Base-by-base conservation (phyloP, 345 rosid species). In the Salix dunnii region DNA sequence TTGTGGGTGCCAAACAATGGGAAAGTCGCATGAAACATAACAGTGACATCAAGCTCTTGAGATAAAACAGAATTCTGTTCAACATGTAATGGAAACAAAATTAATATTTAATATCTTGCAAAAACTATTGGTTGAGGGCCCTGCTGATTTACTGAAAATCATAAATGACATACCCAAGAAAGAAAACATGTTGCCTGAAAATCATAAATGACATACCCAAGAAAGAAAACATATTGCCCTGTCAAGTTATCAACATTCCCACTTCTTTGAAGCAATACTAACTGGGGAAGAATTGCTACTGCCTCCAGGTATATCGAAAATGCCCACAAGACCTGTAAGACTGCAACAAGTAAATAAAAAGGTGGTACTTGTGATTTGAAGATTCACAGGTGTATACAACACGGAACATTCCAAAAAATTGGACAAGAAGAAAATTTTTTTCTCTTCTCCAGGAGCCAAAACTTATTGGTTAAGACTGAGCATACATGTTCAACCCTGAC, bases 201-300 rank as follows among this genome's bases (percentile, higher is more conserved):
- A 70, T 48, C 7, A 78, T 33, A 43, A 30, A 68, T 13, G 18
- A 82, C 93, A 72, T 89, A 94, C 98, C 98, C 98, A 63, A 94
- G 94, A 78, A 94, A 87, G 87, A 92, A 81, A 74, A 94, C 95
- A 85, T 94, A 94, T 87, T 94, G 97, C 70, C 97, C 98, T 0
- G 98, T 90, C 83, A 92, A 82, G 82, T 94, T 94, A 88, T 94
- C 98, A 73, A 94, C 98, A 81, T 94, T 94, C 72, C 98, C 95
- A 75, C 97, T 92, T 82, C 97, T 73, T 78, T 94, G 98, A 55
- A 94, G 94, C 83, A 92, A 77, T 79, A 94, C 92, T 80, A 94
- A 75, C 85, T 91, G 98, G 36, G 97, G 97, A 86, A 94, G 92
- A 77, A 94, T 94, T 18, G 98, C 98, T 77, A 94, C 87, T 48